Evolutionary conservation across 306 rosid species (phyloP), one percentile per base, ranked within the genome.

Genomic region (Vachellia pachyceras): DNA sequence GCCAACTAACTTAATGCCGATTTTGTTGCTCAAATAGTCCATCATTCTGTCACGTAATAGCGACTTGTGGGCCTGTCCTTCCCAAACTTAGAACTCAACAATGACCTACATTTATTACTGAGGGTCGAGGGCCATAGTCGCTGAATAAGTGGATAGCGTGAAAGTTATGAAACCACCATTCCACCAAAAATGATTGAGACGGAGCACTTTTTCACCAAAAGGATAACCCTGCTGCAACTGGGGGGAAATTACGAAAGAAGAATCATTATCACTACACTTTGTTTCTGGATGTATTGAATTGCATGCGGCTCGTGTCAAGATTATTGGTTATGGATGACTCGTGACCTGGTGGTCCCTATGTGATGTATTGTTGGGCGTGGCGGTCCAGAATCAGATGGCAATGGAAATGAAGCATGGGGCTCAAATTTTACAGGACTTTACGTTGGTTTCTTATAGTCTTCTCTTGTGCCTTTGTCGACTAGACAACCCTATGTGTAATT

Each of bases 1-100:
- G 72, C 84, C 89, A 74, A 80, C 87, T 63, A 79, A 79, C 47
- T 50, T 50, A n/a, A 10, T 77, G 83, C 88, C 83, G 88, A 20
- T 23, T 69, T 72, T 78, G 70, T 76, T 55, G 89, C 77, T 86
- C 77, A 61, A 49, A 23, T 3, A 25, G 13, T 13, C 9, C 79
- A 25, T 72, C 10, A 29, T 42, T 50, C 63, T 3, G 12, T 57
- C 73, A 10, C 54, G 68, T 69, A 57, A 72, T 12, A 55, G 78
- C 23, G 58, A 10, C 67, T 10, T 6, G 15, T 33, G 58, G 39
- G 69, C 73, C 57, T 20, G 7, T 50, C 57, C 57, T 50, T 50
- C 57, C 57, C 68, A 20, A 25, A 41, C 35, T 10, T 57, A 22
- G 40, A 37, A 54, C 6, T 78, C 74, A 36, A 78, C 76, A 82